These are phyloP conservation scores for Nemania sp. DNA, from an alignment of 2,329 filamentous ascomycete genomes.

Conservation along the genomic window DNA sequence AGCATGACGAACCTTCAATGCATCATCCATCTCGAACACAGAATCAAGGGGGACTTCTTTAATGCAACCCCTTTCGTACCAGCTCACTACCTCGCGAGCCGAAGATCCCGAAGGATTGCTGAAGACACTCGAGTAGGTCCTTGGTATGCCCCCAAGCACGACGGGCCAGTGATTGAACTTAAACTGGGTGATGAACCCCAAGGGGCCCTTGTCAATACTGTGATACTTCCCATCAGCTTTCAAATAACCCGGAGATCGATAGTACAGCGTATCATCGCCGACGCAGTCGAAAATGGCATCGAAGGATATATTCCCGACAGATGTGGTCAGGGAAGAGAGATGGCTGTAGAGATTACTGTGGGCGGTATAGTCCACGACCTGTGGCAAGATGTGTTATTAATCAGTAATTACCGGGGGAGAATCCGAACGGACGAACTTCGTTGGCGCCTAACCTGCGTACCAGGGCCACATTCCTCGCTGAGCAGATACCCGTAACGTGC, in stretches of 20 bases:
- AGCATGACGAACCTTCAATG: conserved; percentile 17
- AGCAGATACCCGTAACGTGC: conserved; percentile 32
- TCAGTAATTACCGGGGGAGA: not conserved
- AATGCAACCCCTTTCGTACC: conserved; percentile 18
- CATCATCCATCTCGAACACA: conserved; percentile 26
- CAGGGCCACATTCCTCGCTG: conserved; percentile 28
- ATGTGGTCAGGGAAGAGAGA: conserved; percentile 19
- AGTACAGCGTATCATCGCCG: conserved; percentile 30
- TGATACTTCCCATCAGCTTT: conserved; percentile 29
- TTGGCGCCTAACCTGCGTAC: conserved; percentile 32
- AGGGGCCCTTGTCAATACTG: conserved; percentile 26
- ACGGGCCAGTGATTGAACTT: conserved; percentile 27
- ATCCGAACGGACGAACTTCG: conserved; percentile 26
- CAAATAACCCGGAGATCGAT: conserved; percentile 29
- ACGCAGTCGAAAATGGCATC: conserved; percentile 33
- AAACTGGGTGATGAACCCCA: conserved; percentile 25
- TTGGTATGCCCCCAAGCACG: conserved; percentile 28
- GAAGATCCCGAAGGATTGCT: conserved; percentile 19
- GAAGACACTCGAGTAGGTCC: conserved; percentile 22
- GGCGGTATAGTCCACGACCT: conserved; percentile 33
- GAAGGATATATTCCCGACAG: conserved; percentile 14
- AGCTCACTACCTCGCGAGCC: conserved; percentile 15
- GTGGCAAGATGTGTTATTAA: not conserved
- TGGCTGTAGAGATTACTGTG: conserved; percentile 26
- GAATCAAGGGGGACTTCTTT: conserved; percentile 29